Base-by-base conservation (phyloP, 129 eudicot species). In the Tanacetum coccineum region DNA sequence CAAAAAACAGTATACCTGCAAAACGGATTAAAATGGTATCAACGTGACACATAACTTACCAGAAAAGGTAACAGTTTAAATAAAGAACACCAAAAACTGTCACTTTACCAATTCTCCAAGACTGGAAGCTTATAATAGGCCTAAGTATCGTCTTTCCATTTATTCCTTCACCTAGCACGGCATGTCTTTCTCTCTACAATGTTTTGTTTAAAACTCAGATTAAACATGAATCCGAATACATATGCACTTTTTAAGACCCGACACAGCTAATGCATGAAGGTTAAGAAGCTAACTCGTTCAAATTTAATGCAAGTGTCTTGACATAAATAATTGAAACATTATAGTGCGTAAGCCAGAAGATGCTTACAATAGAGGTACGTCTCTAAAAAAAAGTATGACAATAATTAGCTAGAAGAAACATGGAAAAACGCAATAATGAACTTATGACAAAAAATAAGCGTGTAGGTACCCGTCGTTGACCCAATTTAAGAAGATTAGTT, bases 401-500 rank as follows among this genome's bases (percentile, higher is more conserved):
- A n/a, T n/a, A n/a, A n/a, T n/a, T n/a, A n/a, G n/a, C n/a, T n/a
- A n/a, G n/a, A n/a, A n/a, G n/a, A n/a, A n/a, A n/a, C n/a, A n/a
- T n/a, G n/a, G n/a, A n/a, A n/a, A n/a, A n/a, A n/a, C n/a, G n/a
- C n/a, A n/a, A n/a, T n/a, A n/a, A n/a, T n/a, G n/a, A n/a, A n/a
- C n/a, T n/a, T n/a, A n/a, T n/a, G n/a, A n/a, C n/a, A n/a, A n/a
- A n/a, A n/a, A n/a, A n/a, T n/a, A n/a, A n/a, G n/a, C n/a, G n/a
- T n/a, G n/a, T n/a, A n/a, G n/a, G n/a, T n/a, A n/a, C n/a, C n/a
- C n/a, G n/a, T n/a, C n/a, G n/a, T n/a, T 92, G 98, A 36, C 98
- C 98, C 84, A 92, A 74, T 76, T 92, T 92, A 71, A 92, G 96
- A 74, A 92, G 96, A 79, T 92, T 92, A 59, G 98, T 92, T 19